Base-by-base conservation (phyloP, 164 flowering plant genomes). In the Euptelea pleiosperma region DNA sequence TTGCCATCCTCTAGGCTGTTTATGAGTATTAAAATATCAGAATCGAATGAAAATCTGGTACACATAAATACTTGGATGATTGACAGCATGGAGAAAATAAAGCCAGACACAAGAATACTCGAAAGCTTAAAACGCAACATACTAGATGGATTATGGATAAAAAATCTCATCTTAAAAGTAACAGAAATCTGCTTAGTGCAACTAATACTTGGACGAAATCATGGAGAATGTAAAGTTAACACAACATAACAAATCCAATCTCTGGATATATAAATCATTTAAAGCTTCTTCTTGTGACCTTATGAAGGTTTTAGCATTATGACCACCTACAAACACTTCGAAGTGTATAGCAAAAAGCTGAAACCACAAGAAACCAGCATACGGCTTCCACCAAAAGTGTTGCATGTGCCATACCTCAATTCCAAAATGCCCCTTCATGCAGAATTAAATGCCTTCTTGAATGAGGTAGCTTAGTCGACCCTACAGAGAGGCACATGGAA, bases 371-470 rank as follows among this genome's bases (percentile, higher is more conserved):
- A 33, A 65, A 31, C 66, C 53, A 34, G 49, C 53, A 58, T 22
- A 62, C 46, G 42, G 18, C 14, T 43, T 36, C 49, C 60, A 57
- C 35, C 64, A 58, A 41, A 64, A 45, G 45, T 21, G 30, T 60
- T 43, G 60, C 69, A 52, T 14, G 47, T 46, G 58, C 59, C 42
- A 57, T 51, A 53, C 71, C 64, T 52, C 52, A 36, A 22, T 61
- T 21, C 44, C 15, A 52, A 30, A 50, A 55, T 22, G 59, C n/a
- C n/a, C n/a, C n/a, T 49, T 15, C 57, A 14, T 24, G 60, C 55
- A 55, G 57, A n/a, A 51, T 35, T 21, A 11, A 48, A 47, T 28
- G 60, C 34, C 56, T 57, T 42, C 68, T 37, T 41, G 44, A n/a
- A n/a, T 29, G 34, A 36, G 4, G 43, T 66, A 57, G 59, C 65